Percentiles rank a stretch among this genome's conserved stretches.
Conservation (phyloP, 2,329 filamentous ascomycete species). For the Bipolaris oryzae region DNA sequence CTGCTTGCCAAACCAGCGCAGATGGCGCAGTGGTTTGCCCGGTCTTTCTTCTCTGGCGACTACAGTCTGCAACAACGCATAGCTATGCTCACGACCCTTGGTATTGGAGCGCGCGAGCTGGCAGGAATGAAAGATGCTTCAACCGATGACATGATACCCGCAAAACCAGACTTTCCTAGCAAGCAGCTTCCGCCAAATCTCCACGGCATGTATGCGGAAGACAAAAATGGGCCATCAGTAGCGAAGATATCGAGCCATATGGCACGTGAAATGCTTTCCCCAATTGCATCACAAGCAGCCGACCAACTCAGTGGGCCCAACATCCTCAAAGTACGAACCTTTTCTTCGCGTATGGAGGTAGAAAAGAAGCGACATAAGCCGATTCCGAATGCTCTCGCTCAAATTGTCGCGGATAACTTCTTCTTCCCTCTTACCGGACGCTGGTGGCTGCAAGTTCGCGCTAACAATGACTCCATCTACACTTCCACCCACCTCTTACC, state of each 20-base stretch:
- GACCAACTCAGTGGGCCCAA: conserved; percentile 80
- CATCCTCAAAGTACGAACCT: conserved; percentile 85
- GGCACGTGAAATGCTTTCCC: conserved; percentile 75
- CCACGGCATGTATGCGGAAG: conserved; percentile 69
- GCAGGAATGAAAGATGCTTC: conserved; percentile 72
- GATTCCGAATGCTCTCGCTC: conserved; percentile 78
- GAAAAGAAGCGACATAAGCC: conserved; percentile 64
- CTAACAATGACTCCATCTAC: conserved; percentile 62
- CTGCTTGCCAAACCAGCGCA: conserved; percentile 75
- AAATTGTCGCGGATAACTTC: conserved; percentile 75
- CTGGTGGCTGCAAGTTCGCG: conserved; percentile 70
- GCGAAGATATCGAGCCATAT: conserved; percentile 71
- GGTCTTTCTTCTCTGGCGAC: conserved; percentile 88
- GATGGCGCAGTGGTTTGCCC: conserved; percentile 84
- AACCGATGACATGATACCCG: conserved; percentile 52
- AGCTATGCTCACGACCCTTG: conserved; percentile 79
- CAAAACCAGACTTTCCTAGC: conserved; percentile 69
- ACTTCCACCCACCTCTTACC: conserved; percentile 77
- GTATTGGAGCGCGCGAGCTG: conserved; percentile 81
- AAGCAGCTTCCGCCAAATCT: conserved; percentile 77
- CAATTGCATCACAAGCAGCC: conserved; percentile 80
- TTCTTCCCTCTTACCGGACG: conserved; percentile 86
- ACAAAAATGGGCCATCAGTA: conserved; percentile 61
- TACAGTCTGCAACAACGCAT: conserved; percentile 86
- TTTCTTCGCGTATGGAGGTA: conserved; percentile 76